phyloP scores from a whole-genome alignment of 2,329 filamentous ascomycete species.

The Epichloe aotearoae region DNA sequence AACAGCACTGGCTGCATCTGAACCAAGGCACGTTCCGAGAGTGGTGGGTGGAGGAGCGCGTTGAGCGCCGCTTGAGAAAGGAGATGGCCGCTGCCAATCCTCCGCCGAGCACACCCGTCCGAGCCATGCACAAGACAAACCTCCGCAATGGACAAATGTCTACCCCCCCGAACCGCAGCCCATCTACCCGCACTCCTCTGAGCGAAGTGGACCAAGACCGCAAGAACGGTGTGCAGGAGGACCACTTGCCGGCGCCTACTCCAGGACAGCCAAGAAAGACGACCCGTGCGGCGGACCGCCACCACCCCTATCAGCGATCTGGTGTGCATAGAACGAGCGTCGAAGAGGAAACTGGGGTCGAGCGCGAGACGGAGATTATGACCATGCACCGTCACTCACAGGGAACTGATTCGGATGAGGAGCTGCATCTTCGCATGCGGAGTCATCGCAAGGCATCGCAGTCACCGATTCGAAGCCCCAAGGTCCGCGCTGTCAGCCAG shows the following conservation, averaged over 20 bases:
- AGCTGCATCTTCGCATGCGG: constrained; percentile 64
- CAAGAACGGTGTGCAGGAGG: constrained; percentile 60
- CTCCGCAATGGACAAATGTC: constrained; percentile 56
- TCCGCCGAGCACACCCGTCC: constrained; percentile 46
- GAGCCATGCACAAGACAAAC: constrained; percentile 45
- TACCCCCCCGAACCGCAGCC: constrained; percentile 71
- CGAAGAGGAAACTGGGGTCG: constrained; percentile 38
- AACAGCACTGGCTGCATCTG: constrained; percentile 97
- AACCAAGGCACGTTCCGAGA: constrained; percentile 97
- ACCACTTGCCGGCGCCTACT: constrained; percentile 87
- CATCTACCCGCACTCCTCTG: constrained; percentile 69
- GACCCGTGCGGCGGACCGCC: constrained; percentile 59
- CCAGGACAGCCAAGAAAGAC: constrained; percentile 92
- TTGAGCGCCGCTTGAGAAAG: constrained; percentile 53
- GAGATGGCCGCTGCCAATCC: constrained; percentile 38
- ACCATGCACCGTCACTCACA: constrained; percentile 48
- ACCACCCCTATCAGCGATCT: constrained; percentile 57
- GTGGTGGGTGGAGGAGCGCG: constrained; percentile 89
- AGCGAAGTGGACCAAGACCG: constrained; percentile 83
- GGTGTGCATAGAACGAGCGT: constrained; percentile 26
- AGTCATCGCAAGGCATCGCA: constrained; percentile 52
- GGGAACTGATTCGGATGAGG: constrained; percentile 65
- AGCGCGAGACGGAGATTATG: constrained; percentile 47
- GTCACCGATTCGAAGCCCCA: constrained; percentile 47
- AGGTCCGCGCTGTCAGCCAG: constrained; percentile 60